Conservation (phyloP, 768 basidiomycete genomes). For the Infundibulicybe gibba region DNA sequence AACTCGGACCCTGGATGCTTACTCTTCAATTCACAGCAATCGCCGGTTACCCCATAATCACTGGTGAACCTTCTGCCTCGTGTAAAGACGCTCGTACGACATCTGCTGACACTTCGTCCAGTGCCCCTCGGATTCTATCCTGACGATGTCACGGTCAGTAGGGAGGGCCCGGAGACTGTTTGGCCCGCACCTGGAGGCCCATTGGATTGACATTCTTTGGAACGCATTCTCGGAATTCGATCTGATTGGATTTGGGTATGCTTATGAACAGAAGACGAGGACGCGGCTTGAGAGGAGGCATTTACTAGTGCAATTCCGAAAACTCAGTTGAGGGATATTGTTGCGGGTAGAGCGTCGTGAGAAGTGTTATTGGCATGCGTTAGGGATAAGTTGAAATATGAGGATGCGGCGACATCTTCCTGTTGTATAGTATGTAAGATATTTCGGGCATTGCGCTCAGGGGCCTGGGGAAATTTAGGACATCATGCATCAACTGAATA, state of each 20-base stretch:
- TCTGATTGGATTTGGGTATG: slow-evolving; percentile 56
- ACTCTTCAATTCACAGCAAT: slow-evolving; percentile 35
- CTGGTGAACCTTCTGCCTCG: slow-evolving; percentile 30
- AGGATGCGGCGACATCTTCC: too few species aligned
- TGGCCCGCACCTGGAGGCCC: slow-evolving; percentile 56
- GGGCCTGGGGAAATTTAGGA: too few species aligned
- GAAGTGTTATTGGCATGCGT: too few species aligned
- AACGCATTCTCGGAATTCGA: slow-evolving; percentile 58
- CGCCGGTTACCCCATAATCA: slow-evolving; percentile 64
- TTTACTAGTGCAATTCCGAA: slow-evolving; percentile 51
- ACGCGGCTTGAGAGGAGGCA: slow-evolving; percentile 45
- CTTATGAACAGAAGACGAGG: slow-evolving; percentile 63
- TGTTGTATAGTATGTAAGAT: too few species aligned
- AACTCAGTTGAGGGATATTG: slow-evolving; percentile 40
- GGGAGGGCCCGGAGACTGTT: slow-evolving; percentile 36
- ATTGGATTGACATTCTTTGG: slow-evolving; percentile 63
- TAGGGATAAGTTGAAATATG: too few species aligned
- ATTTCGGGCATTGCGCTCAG: too few species aligned
- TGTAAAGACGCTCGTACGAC: neutral
- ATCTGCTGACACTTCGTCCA: slow-evolving; percentile 9
- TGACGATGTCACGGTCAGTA: slow-evolving; percentile 32
- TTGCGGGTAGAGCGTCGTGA: slow-evolving; percentile 11
- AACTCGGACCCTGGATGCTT: neutral
- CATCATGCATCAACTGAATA: too few species aligned
- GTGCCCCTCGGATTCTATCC: slow-evolving; percentile 64